Evolutionary conservation across 495 filamentous ascomycete species (phyloP), one percentile per base, ranked within the genome.

Genomic region (Neurospora terricola): DNA sequence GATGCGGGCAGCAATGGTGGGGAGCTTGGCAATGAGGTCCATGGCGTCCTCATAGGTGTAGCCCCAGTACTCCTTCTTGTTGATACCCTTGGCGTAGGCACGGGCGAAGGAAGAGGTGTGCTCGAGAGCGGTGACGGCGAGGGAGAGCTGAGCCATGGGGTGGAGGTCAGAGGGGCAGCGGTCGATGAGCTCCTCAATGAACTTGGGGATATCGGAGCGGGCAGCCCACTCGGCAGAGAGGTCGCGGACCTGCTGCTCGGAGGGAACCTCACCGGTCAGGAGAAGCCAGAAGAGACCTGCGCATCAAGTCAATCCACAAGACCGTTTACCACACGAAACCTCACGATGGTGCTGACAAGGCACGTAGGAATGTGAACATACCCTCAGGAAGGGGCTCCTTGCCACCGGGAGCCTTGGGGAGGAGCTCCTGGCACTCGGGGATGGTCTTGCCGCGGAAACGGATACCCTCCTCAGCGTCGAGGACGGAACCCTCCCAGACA

Each of bases 21-120:
- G 96, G 76, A 99, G 93, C 91, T 98, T 99, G 83, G 96, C 96
- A 83, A 99, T 98, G 81, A 98, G 87, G 86, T 99, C 94, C 96
- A 99, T 98, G 72, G 94, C 97, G 86, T 99, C 96, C 89, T 99
- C 96, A 80, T 96, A 99, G 77, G 96, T 97, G 88, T 98, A 93
- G 84, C 89, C 90, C 96, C 96, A 99, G 92, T 99, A 99, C 76
- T 98, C 93, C 83, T 92, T 92, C 91, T 99, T 99, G 88, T 93
- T 94, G 80, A 99, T 91, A 81, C 96, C 96, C 89, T 96, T 97
- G 77, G 94, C 95, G 79, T 99, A 99, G 78, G 95, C 95, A 87
- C 97, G 97, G 79, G 96, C 90, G 84, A 99, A 99, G 71, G 93
- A 89, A 70, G 96, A 98, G 85, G 96, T 96, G 82, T 96, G 94